A percentile compares a stretch with the other conserved stretches of the same genome.
Conservation (phyloP, 352 stramenopile species). For the Pythium guiyangense region DNA sequence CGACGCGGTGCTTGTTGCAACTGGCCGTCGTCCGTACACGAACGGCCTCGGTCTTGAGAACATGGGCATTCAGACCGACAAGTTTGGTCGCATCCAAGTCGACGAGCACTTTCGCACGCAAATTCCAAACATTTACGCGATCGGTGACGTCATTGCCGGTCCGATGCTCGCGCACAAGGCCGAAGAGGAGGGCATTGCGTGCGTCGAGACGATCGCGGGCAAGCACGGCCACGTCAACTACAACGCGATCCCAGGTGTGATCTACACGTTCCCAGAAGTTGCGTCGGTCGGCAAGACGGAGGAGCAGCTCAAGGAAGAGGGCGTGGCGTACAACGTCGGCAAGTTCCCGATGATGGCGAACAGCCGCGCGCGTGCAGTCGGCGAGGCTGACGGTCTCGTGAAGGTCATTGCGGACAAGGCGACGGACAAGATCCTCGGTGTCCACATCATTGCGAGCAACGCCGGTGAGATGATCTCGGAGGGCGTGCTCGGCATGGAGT, state of each 20-base stretch:
- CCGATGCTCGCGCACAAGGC: conserved; percentile 99
- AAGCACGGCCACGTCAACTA: conserved; percentile 99
- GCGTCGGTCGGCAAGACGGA: conserved; percentile 97
- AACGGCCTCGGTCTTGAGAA: conserved; percentile 94
- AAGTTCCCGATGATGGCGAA: conserved; percentile 99
- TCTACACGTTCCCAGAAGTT: conserved; percentile 98
- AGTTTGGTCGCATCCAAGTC: conserved; percentile 95
- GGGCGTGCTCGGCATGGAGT: conserved; percentile 98
- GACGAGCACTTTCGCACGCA: conserved; percentile 97
- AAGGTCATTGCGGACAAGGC: conserved; percentile 98
- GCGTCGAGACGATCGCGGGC: conserved; percentile 96
- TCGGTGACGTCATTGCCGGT: conserved; percentile 97
- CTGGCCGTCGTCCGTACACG: conserved; percentile 95
- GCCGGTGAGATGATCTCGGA: conserved; percentile 99
- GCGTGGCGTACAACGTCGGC: conserved; percentile 95
- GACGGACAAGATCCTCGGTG: conserved; percentile 97
- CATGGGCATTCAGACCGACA: conserved; percentile 97
- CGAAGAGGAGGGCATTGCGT: conserved; percentile 98
- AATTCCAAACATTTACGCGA: conserved; percentile 93
- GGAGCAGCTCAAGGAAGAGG: conserved; percentile 95
- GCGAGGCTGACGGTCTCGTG: conserved; percentile 94
- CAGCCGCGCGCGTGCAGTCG: conserved; percentile 93
- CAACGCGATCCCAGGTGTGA: conserved; percentile 97
- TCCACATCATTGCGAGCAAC: conserved; percentile 99
- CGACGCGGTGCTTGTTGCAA: conserved; percentile 80